Percentiles rank a stretch among this genome's conserved stretches.
Evolutionary conservation across 2,329 filamentous ascomycete genomes (phyloP).

Genomic region (Elsinoe australis): DNA sequence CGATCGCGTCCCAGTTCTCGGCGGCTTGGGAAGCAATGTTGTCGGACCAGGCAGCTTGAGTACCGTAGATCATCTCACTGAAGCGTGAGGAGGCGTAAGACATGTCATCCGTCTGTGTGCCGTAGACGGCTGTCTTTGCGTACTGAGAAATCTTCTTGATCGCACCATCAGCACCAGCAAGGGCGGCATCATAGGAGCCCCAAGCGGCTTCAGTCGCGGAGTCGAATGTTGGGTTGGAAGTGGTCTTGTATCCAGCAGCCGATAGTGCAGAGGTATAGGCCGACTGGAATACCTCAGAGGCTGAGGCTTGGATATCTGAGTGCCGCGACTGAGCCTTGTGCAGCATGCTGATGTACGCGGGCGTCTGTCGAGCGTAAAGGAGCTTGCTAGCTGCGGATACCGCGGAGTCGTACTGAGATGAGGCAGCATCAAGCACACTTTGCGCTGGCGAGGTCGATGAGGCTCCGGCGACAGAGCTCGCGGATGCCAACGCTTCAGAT

Average conservation of each 20-base stretch:
- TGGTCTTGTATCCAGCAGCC: conserved; percentile 23
- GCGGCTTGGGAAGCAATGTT: conserved; percentile 50
- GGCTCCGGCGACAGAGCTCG: conserved; percentile 22
- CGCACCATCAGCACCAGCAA: conserved; percentile 33
- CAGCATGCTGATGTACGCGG: conserved; percentile 62
- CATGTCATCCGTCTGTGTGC: conserved; percentile 35
- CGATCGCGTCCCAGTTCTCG: conserved; percentile 55
- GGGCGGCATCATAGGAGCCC: conserved; percentile 27
- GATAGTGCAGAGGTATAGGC: conserved; percentile 24
- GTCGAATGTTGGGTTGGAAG: conserved; percentile 27
- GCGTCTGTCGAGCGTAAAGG: conserved; percentile 46
- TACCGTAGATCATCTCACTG: conserved; percentile 40
- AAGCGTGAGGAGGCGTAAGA: conserved; percentile 39
- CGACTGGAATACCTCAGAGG: conserved; percentile 27
- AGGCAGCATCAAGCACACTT: conserved; percentile 26
- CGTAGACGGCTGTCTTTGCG: conserved; percentile 40
- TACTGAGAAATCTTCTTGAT: conserved; percentile 31
- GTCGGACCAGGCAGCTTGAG: conserved; percentile 45
- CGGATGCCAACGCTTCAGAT: conserved; percentile 23
- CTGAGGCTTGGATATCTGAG: conserved; percentile 29
- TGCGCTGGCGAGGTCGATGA: conserved; percentile 25
- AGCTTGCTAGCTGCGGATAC: conserved; percentile 34
- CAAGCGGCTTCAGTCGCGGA: conserved; percentile 27
- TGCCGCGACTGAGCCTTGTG: conserved; percentile 48
- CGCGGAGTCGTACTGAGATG: conserved; percentile 27